A percentile compares a stretch with the other conserved stretches of the same genome.
These are phyloP conservation scores for Agaricales sp. DNA, from an alignment of 1,284 basidiomycete species.

Conservation along the genomic window DNA sequence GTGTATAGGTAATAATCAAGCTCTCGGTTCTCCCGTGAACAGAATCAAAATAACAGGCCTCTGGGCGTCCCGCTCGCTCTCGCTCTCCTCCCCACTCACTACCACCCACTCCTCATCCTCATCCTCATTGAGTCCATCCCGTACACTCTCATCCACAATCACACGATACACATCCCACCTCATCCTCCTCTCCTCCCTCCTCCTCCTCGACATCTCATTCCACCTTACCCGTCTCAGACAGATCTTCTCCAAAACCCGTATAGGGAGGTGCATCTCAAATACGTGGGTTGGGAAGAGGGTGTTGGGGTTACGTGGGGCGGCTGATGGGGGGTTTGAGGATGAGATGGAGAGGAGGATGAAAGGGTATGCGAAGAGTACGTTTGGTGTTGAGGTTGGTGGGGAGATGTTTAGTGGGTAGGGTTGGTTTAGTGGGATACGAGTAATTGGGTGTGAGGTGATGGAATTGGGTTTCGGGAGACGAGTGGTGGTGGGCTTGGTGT, in stretches of 20 bases:
- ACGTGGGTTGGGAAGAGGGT: conserved; percentile 27
- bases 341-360: conserved; percentile 53
- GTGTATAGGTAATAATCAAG: conserved; percentile 57
- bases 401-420: conserved; percentile 33
- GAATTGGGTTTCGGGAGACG: too few relatives aligned
- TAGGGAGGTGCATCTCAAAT: too few relatives aligned
- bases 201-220: conserved; percentile 48
- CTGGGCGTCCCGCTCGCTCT: conserved; percentile 53
- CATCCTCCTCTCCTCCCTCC: conserved; percentile 42
- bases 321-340: conserved; percentile 42
- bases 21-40: conserved; percentile 76
- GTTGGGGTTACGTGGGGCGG: conserved; percentile 23
- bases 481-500: too few relatives aligned
- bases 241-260: too few relatives aligned
- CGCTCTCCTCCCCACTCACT: conserved; percentile 24
- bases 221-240: conserved; percentile 38
- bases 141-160: conserved; percentile 27
- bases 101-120: conserved; percentile 31
- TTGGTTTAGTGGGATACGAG: too few relatives aligned
- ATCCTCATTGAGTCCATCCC: conserved; percentile 29
- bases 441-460: too few relatives aligned
- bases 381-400: conserved; percentile 44
- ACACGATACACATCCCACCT: conserved; percentile 41
- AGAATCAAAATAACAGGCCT: conserved; percentile 77
- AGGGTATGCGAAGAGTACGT: conserved; percentile 43